Evolutionary conservation across 1,139 yeast species (phyloP).

Genomic region (Magnusiomyces clavatus): DNA sequence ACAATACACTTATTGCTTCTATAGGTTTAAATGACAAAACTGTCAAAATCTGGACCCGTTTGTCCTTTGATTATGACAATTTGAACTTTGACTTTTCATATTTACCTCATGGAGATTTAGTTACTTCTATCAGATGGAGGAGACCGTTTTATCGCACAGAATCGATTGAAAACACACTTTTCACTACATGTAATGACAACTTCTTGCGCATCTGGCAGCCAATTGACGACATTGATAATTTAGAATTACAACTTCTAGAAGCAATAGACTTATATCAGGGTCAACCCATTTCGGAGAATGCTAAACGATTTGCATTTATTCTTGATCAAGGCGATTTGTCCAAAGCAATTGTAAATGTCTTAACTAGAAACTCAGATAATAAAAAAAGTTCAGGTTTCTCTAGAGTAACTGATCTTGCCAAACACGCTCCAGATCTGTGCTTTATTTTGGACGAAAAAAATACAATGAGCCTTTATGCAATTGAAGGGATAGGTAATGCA

Average conservation of each 20-base stretch:
- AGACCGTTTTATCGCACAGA: slow-evolving; percentile 22
- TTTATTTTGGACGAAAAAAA: slow-evolving; percentile 44
- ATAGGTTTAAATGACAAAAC: slow-evolving; percentile 49
- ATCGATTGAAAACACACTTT: slow-evolving; percentile 40
- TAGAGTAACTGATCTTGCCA: slow-evolving; percentile 21
- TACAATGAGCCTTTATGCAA: slow-evolving; percentile 39
- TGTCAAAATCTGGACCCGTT: slow-evolving; percentile 73
- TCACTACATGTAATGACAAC: slow-evolving; percentile 51
- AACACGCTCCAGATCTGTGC: slow-evolving; percentile 44
- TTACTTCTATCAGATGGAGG: slow-evolving; percentile 38
- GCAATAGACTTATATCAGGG: slow-evolving; percentile 37
- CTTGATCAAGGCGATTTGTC: slow-evolving; percentile 51
- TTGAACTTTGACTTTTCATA: slow-evolving; percentile 66
- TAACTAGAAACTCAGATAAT: slow-evolving; percentile 14
- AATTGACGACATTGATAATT: slow-evolving; percentile 37
- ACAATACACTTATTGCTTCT: slow-evolving; percentile 59
- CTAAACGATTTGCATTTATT: slow-evolving; percentile 39
- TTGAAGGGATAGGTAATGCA: slow-evolving; percentile 43
- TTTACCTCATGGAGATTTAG: slow-evolving; percentile 54
- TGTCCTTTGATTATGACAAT: slow-evolving; percentile 58
- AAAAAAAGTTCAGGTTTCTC: background rate
- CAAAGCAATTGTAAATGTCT: slow-evolving; percentile 33
- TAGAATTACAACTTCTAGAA: slow-evolving; percentile 53
- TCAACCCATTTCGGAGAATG: slow-evolving; percentile 17
- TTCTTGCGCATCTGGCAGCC: slow-evolving; percentile 67